phyloP scores from a whole-genome alignment of 495 filamentous ascomycete genomes.

The Xylaria grammica region DNA sequence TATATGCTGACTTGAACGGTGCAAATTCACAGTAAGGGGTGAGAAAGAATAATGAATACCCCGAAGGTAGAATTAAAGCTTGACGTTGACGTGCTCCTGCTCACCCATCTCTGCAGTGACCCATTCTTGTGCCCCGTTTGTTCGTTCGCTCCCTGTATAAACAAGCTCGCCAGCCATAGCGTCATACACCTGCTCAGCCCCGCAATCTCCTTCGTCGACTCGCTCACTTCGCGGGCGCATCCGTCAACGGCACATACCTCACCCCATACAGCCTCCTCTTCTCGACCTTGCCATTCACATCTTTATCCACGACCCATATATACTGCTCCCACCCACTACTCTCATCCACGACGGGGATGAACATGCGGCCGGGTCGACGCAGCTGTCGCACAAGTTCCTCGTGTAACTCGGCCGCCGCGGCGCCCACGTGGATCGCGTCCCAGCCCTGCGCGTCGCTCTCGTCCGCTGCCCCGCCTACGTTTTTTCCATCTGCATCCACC shows the following conservation, averaged over 20 bases:
- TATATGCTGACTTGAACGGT: too few species aligned
- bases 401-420: constrained; percentile 79
- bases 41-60: too few species aligned
- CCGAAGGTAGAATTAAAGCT: too few species aligned
- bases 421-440: constrained; percentile 97
- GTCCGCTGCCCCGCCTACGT: constrained; percentile 37
- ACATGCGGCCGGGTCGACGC: constrained; percentile 76
- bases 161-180: too few species aligned
- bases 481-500: constrained; percentile 24
- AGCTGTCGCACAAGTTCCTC: constrained; percentile 77
- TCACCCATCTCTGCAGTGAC: too few species aligned
- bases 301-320: constrained; percentile 92
- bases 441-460: constrained; percentile 53
- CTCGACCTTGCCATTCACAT: constrained; percentile 71
- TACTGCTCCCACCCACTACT: constrained; percentile 61
- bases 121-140: too few species aligned
- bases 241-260: constrained; percentile 91
- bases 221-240: constrained; percentile 52
- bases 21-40: too few species aligned
- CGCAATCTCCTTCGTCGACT: neutral
- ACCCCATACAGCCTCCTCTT: constrained; percentile 83
- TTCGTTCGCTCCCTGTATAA: too few species aligned
- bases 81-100: too few species aligned
- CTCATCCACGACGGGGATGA: constrained; percentile 81
- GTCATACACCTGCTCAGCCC: too few species aligned